Base-by-base conservation (phyloP, 2,329 filamentous ascomycete species). In the Colletotrichum paranaense region DNA sequence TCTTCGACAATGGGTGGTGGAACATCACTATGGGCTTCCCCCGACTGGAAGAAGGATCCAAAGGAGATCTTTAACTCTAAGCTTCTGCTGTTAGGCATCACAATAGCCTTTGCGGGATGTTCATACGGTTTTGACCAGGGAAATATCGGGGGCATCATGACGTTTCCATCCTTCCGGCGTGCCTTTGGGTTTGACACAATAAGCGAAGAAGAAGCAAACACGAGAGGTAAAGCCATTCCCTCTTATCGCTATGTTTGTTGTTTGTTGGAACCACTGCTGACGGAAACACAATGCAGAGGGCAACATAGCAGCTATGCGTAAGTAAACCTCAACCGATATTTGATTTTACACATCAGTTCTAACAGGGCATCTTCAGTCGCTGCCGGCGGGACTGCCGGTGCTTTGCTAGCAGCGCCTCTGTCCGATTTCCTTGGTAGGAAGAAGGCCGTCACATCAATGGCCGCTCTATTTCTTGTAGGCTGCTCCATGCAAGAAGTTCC, bases 81-180 rank as follows among this genome's bases (percentile, higher is more conserved):
- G 22, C 78, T 84, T 11, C 77, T 80, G 5, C 80, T 80, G 30
- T 76, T 83, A 4, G 78, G 80, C 2, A 72, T 80, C 16, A 79
- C 81, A 0, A 80, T 82, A 24, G 79, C 81, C 8, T 81, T 82
- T 74, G 82, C 81, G 4, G 82, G 82, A 7, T 83, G 81, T 52
- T 79, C 81, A 5, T 84, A 84, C 75, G 82, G 82, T 22, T 83
- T 84, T 49, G 82, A 84, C 59, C 80, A 81, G 53, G 82, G 82
- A 22, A 83, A 83, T 55, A 84, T 84, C 42, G 82, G 82, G 1
- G 82, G 82, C 4, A 80, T 83, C 32, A 67, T 84, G 55, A 83
- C 80, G 1, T 78, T 84, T 5, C 77, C 80, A 1, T 81, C 80
- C 5, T 84, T 84, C 74, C 75, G 78, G 38, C 77, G 76, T 69